Conservation (phyloP, 768 basidiomycete genomes). For the Cubamyces lactineus region DNA sequence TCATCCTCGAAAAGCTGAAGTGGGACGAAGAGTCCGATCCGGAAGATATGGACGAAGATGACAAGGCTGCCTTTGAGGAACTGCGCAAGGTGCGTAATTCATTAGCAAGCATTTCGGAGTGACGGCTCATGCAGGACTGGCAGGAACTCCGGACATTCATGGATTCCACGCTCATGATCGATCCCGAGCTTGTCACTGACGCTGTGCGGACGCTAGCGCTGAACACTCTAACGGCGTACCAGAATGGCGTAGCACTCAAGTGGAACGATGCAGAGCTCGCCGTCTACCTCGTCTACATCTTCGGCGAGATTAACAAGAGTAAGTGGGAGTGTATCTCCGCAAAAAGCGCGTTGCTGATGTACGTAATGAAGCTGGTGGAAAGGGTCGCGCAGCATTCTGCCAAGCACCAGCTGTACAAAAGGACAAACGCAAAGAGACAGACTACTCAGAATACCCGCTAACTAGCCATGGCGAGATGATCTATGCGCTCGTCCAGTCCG, state of each 20-base stretch:
- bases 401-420: conserved; percentile 68
- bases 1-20: conserved; percentile 85
- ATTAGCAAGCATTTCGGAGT: background rate
- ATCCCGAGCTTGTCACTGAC: conserved; percentile 81
- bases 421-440: conserved; percentile 65
- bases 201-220: conserved; percentile 74
- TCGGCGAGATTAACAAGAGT: conserved; percentile 93
- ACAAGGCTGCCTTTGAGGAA: conserved; percentile 77
- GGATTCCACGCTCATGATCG: conserved; percentile 86
- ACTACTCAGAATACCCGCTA: conserved; percentile 81
- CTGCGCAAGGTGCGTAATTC: conserved; percentile 71
- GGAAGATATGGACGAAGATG: conserved; percentile 88
- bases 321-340: conserved; percentile 28
- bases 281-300: conserved; percentile 91
- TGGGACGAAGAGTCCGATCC: conserved; percentile 84
- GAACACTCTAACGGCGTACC: conserved; percentile 73
- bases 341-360: conserved; percentile 13
- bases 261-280: conserved; percentile 97
- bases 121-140: background rate
- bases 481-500: conserved; percentile 78
- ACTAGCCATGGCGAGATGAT: conserved; percentile 92
- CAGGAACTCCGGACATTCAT: conserved; percentile 86
- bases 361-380: conserved; percentile 59
- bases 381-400: conserved; percentile 87
- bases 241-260: conserved; percentile 62